A percentile compares a stretch with the other conserved stretches of the same genome.
These are phyloP conservation scores for Gypsophila paniculata DNA, from an alignment of 179 eudicot genomes.

Conservation along the genomic window DNA sequence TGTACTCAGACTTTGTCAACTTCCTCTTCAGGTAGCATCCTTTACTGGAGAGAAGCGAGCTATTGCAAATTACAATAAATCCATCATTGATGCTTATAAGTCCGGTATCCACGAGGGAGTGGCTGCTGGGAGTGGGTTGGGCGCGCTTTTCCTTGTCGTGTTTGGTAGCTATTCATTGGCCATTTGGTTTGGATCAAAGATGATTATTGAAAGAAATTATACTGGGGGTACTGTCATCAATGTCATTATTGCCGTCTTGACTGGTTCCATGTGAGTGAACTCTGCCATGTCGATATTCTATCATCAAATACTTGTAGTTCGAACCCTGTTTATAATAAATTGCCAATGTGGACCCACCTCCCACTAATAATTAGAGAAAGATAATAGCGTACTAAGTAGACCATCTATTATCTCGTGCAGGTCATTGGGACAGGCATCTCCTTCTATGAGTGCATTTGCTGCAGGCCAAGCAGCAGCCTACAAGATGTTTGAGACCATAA, in stretches of 20 bases:
- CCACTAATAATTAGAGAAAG: no score
- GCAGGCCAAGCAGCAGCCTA: no score
- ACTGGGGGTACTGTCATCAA: conserved; percentile 38
- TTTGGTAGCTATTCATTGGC: conserved; percentile 40
- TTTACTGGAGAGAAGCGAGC: conserved; percentile 47
- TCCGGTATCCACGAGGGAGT: conserved; percentile 41
- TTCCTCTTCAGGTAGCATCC: conserved; percentile 35
- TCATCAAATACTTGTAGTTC: background rate
- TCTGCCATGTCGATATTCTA: no score
- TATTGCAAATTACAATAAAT: conserved; percentile 34
- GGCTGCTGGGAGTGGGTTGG: conserved; percentile 40
- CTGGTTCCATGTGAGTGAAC: conserved; percentile 41
- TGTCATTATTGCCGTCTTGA: conserved; percentile 36
- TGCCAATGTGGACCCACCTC: no score
- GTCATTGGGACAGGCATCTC: no score
- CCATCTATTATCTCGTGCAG: background rate
- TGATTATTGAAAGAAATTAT: conserved; percentile 32
- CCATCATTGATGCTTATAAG: conserved; percentile 30
- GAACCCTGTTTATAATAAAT: no score
- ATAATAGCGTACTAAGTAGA: background rate
- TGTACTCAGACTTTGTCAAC: background rate
- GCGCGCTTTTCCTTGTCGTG: conserved; percentile 28
- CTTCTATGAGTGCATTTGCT: no score
- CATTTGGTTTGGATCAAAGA: conserved; percentile 43
- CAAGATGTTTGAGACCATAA: no score